phyloP scores from a whole-genome alignment of 495 filamentous ascomycete genomes.

The Chaetomium fimeti region DNA sequence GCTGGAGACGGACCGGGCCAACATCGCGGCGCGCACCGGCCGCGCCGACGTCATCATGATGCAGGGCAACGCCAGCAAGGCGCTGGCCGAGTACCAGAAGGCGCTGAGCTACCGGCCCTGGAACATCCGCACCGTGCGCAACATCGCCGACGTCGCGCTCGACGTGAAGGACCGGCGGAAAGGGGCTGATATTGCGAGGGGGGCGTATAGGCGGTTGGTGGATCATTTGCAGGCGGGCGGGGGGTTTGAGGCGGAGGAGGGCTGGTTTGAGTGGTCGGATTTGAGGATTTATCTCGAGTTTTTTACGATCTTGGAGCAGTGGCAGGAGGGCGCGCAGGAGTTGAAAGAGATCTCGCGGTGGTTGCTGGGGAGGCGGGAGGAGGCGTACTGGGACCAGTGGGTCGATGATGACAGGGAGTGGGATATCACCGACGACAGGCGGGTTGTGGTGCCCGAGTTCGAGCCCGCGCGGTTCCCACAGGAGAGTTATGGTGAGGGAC shows the following conservation, averaged over 20 bases:
- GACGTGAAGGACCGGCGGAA: constrained; percentile 51
- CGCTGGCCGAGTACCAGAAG: constrained; percentile 61
- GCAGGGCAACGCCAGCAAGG: constrained; percentile 53
- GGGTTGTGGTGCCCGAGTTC: constrained; percentile 56
- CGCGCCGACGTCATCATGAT: constrained; percentile 40
- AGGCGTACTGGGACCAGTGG: constrained; percentile 77
- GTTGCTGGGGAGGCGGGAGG: constrained; percentile 72
- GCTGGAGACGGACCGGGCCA: constrained; percentile 62
- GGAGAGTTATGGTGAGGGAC: constrained; percentile 66
- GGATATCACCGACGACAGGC: constrained; percentile 70
- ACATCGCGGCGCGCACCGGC: constrained; percentile 38
- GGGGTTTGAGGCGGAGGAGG: constrained; percentile 46
- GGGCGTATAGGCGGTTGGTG: constrained; percentile 62
- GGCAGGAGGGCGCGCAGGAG: constrained; percentile 61
- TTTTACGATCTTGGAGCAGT: constrained; percentile 60
- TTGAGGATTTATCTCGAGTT: constrained; percentile 82
- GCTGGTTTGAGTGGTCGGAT: constrained; percentile 74
- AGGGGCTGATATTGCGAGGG: constrained; percentile 52
- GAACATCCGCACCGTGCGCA: constrained; percentile 59
- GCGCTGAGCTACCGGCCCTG: constrained; percentile 59
- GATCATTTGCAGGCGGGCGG: constrained; percentile 44
- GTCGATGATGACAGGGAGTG: constrained; percentile 85
- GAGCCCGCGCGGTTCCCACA: constrained; percentile 54
- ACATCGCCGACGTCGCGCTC: constrained; percentile 64
- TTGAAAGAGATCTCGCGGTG: constrained; percentile 73